Percentiles rank a stretch among this genome's conserved stretches.
Evolutionary conservation across 2,329 filamentous ascomycete species (phyloP).

Genomic region (Hypoxylon sp.): DNA sequence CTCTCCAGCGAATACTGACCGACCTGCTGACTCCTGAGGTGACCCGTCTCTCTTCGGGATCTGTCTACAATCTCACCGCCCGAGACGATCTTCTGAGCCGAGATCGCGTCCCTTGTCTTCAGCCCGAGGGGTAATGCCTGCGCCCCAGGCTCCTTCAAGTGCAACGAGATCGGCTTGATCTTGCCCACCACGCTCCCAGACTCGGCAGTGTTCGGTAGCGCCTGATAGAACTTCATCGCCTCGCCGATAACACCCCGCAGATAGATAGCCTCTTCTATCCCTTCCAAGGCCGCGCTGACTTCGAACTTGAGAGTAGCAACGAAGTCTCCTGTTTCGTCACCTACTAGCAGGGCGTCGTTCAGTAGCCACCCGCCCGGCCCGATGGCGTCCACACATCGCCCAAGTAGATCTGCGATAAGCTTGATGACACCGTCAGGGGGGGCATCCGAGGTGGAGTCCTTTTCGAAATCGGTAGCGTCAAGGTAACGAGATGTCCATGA

Average conservation of each 20-base stretch:
- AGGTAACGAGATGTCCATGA: constrained; percentile 79
- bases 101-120: constrained; percentile 63
- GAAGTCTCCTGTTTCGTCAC: constrained; percentile 68
- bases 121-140: constrained; percentile 75
- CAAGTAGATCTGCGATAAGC: constrained; percentile 75
- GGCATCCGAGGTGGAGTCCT: constrained; percentile 54
- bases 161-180: constrained; percentile 56
- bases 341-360: constrained; percentile 62
- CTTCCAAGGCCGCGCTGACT: constrained; percentile 74
- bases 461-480: constrained; percentile 61
- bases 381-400: constrained; percentile 77
- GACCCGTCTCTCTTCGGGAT: constrained; percentile 76
- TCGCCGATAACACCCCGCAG: constrained; percentile 71
- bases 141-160: constrained; percentile 53
- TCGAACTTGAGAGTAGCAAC: constrained; percentile 72
- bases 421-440: constrained; percentile 73
- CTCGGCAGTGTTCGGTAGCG: constrained; percentile 43
- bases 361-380: constrained; percentile 78
- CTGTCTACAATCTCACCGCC: constrained; percentile 75
- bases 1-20: constrained; percentile 85
- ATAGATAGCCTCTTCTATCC: constrained; percentile 72
- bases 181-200: constrained; percentile 41
- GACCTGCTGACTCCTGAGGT: constrained; percentile 79
- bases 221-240: constrained; percentile 67
- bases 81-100: constrained; percentile 66